Evolutionary conservation across 768 basidiomycete genomes (phyloP), one percentile per base, ranked within the genome.

Genomic region (Leccinum truebloodii): DNA sequence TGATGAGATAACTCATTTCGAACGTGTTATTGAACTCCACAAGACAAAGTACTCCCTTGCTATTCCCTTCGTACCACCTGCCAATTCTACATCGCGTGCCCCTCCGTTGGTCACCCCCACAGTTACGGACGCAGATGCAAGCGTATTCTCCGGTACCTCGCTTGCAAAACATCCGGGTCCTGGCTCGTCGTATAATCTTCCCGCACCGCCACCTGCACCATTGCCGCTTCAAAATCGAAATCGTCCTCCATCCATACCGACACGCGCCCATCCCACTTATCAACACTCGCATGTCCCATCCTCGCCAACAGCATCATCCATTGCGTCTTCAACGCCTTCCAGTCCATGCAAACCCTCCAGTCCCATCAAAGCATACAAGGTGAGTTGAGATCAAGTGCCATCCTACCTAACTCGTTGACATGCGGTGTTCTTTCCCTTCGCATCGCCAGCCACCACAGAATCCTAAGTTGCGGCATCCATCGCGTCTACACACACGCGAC

Each of bases 401-500:
- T 16, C 14, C 20, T 13, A 30, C 41, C 2, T 1, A 28, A 18
- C 44, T 51, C 12, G 6, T 50, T 53, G 14, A 58, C 54, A 16
- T 37, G n/a, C n/a, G 9, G 18, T 16, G 16, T 26, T 51, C 1
- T 6, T 26, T 22, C 24, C n/a, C 1, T 9, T 28, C 34, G n/a
- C 30, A 22, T 22, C n/a, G n/a, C 30, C 37, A 67, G 63, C 35
- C 32, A 8, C 48, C 54, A 18, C n/a, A 65, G 4, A 77, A 75
- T 20, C 69, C 78, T 5, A 85, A 83, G 67, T 76, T 92, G 50
- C 87, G 89, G 50, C 90, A 92, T 71, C 91, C 90, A 1, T 86
- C 86, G 0, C 81, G 87, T 44, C 75, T 92, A 28, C 87, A 81
- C 58, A 81, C 84, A 0, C 78, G 79, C 20, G 88, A 92, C 58